Base-by-base conservation (phyloP, 345 rosid species). In the Durio zibethinus region DNA sequence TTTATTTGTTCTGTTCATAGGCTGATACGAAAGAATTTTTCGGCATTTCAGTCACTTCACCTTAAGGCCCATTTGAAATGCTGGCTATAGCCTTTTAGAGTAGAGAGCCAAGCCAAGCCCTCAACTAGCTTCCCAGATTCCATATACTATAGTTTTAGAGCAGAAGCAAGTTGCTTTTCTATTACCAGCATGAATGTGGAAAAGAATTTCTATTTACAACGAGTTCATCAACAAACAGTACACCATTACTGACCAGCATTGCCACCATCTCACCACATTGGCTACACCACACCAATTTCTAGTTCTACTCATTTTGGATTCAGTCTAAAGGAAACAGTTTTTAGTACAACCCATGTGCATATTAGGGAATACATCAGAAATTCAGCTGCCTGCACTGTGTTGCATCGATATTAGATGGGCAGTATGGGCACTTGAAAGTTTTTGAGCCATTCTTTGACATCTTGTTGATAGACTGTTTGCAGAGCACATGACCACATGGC, bases 401-500 rank as follows among this genome's bases (percentile, higher is more conserved):
- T 5, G 94, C 83, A 62, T 87, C 85, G 14, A 88, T 79, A 47
- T 80, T 84, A 0, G 87, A 40, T 2, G 90, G 89, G 50, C 97
- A 92, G 81, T 71, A 86, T 1, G 93, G 93, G 62, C 96, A 91
- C 83, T 87, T 87, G 77, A 91, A 91, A 15, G 70, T 38, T 73
- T 78, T 79, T 20, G 91, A 48, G 75, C 78, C 57, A 74, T 86
- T 86, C 83, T 85, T 87, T 43, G 88, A 80, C 82, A 91, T 86
- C 84, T 80, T 88, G 40, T 70, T 80, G 66, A 90, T 77, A 2
- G 97, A 85, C 69, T 88, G 82, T 84, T 82, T 85, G 85, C 91
- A 86, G 27, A 90, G 86, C 45, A 90, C 97, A 53, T 92, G 97
- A 21, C 89, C 86, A 21, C 97, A 90, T 5, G 89, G 23, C 89